Evolutionary conservation across 352 stramenopile genomes (phyloP).

Genomic region (Globisporangium cystogenes): DNA sequence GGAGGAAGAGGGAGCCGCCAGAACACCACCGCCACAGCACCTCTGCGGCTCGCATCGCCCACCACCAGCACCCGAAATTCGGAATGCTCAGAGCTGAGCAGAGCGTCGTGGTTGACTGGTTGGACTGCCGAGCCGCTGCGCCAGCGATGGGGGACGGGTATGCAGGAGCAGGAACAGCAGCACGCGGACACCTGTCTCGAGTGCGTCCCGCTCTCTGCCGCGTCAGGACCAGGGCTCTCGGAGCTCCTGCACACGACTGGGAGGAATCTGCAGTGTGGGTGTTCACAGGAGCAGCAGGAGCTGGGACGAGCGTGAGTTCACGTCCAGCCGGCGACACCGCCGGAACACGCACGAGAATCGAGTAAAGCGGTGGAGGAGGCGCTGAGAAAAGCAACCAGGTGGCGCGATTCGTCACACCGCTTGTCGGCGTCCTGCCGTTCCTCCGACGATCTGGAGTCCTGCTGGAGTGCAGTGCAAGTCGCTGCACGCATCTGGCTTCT

Average conservation of each 20-base stretch:
- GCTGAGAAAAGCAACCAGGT: conserved; percentile 1
- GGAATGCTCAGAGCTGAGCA: not conserved
- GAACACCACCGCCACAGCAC: not conserved
- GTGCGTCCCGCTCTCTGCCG: not conserved
- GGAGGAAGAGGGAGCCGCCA: not conserved
- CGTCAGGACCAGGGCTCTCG: not conserved
- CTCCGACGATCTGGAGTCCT: too few species aligned
- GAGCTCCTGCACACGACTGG: too few species aligned
- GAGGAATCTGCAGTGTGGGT: not conserved
- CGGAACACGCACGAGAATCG: not conserved
- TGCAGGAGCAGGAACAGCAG: not conserved
- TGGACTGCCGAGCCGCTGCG: not conserved
- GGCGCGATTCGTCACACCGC: not conserved
- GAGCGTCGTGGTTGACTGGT: not conserved
- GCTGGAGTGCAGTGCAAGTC: too few species aligned
- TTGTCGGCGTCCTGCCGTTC: not conserved
- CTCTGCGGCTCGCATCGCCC: not conserved
- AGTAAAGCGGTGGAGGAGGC: not conserved
- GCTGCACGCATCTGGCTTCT: too few species aligned
- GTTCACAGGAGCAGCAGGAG: not conserved
- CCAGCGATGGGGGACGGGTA: not conserved
- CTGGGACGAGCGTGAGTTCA: not conserved
- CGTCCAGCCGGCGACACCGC: not conserved
- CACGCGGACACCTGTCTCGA: not conserved
- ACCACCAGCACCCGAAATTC: not conserved